A percentile compares a stretch with the other conserved stretches of the same genome.
phyloP scores from a whole-genome alignment of 176 grass and related monocot species.

The Carex myosuroides region DNA sequence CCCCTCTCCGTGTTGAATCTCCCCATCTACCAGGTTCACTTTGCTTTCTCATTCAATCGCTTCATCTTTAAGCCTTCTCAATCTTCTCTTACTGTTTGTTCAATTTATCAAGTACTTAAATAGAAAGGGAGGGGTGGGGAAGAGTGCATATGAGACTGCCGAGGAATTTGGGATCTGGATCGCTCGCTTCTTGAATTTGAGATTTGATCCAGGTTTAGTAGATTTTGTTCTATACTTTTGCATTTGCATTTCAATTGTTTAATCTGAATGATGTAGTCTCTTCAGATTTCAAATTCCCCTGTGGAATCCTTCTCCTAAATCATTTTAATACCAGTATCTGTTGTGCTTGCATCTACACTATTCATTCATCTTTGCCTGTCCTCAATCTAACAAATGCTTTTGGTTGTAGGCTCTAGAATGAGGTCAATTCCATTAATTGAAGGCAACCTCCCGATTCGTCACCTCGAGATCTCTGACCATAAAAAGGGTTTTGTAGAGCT shows the following conservation, averaged over 20 bases:
- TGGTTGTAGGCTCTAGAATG: neutral
- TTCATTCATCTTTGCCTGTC: neutral
- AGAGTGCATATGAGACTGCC: neutral
- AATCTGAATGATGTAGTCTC: neutral
- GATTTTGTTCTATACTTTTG: neutral
- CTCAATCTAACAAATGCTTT: neutral
- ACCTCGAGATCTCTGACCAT: conserved; percentile 46
- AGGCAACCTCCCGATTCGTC: conserved; percentile 38
- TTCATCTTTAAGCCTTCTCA: neutral
- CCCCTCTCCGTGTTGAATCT: neutral
- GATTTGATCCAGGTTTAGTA: neutral
- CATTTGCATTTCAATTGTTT: neutral
- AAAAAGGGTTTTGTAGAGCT: conserved; percentile 59
- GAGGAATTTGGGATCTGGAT: neutral
- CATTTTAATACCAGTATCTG: neutral
- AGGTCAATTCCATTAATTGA: neutral
- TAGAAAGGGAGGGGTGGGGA: neutral
- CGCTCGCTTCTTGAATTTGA: conserved; percentile 8
- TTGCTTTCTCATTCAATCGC: neutral
- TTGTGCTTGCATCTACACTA: neutral
- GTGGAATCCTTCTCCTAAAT: neutral
- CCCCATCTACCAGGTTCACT: neutral
- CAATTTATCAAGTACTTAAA: neutral
- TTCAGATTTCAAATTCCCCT: neutral
- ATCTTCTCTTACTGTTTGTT: neutral